phyloP scores from a whole-genome alignment of 768 basidiomycete species.

The Trametes elegans region DNA sequence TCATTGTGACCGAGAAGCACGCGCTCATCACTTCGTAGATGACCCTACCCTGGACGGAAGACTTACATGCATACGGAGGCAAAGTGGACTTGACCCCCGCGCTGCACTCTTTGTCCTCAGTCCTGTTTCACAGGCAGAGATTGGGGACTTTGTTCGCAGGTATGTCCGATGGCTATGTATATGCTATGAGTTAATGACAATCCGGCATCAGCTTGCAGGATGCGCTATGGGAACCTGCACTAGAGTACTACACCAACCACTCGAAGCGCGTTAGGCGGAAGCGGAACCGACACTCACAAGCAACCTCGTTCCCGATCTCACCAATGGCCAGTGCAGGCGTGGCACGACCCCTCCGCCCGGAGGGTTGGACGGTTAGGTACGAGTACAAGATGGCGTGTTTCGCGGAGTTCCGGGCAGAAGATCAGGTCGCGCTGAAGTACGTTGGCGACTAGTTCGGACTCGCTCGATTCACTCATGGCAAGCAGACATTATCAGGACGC shows the following conservation, averaged over 20 bases:
- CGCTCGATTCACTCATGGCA: conserved; percentile 6
- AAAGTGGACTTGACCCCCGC: conserved; percentile 86
- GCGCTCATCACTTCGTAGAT: conserved; percentile 46
- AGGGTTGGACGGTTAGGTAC: conserved; percentile 95
- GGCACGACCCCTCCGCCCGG: conserved; percentile 61
- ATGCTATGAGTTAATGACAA: not conserved
- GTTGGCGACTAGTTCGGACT: conserved; percentile 28
- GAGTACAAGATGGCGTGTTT: conserved; percentile 98
- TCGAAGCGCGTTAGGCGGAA: conserved; percentile 91
- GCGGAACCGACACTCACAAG: conserved; percentile 76
- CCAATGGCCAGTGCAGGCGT: conserved; percentile 39
- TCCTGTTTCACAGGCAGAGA: conserved; percentile 82
- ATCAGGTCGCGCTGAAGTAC: conserved; percentile 89
- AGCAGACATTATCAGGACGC: conserved; percentile 93
- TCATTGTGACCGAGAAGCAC: not conserved
- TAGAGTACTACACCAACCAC: conserved; percentile 92
- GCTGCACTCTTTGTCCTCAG: conserved; percentile 94
- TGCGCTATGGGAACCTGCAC: conserved; percentile 82
- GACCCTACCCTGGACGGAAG: conserved; percentile 81
- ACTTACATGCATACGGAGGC: conserved; percentile 82
- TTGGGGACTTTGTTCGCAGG: conserved; percentile 88
- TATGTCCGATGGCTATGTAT: conserved; percentile 26
- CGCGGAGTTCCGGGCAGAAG: conserved; percentile 91
- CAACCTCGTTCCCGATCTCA: conserved; percentile 47
- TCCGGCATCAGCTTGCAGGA: conserved; percentile 67